Evolutionary conservation across 2,329 filamentous ascomycete species (phyloP), one percentile per base, ranked within the genome.

Genomic region (Phaeosphaeria sp.): DNA sequence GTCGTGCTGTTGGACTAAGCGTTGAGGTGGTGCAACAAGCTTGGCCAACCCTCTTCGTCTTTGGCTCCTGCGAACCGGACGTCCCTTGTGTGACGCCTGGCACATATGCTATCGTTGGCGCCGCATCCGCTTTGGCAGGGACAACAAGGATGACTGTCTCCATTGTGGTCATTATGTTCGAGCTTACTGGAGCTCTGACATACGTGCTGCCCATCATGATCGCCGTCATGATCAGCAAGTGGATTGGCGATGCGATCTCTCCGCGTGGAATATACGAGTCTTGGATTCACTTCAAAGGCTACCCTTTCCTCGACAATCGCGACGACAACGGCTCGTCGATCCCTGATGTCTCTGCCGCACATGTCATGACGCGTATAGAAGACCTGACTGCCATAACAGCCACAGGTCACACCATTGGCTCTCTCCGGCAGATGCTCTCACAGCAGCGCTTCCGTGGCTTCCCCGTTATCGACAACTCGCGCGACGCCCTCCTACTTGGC

Each of bases 191-290:
- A 51, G 95, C 95, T 1, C 84, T 99, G 25, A 96, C 93, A 0
- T 98, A 98, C 74, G 94, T 99, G 49, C 87, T 99, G 7, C 95
- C 95, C 53, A 99, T 98, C 77, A 99, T 99, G 95, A 91, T 99
- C 63, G 93, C 93, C 44, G 95, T 99, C 72, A 96, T 99, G 93
- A 85, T 98, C 45, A 91, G 91, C 61, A 99, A 99, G 80, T 99
- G 95, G 95, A 92, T 97, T 24, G 95, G 93, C 71, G 95, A 99
- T 77, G 94, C 93, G 49, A 93, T 99, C 76, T 93, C 92, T 24
- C 91, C 92, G 55, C 88, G 90, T 49, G 93, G 95, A 64, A 98
- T 99, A 77, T 99, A 99, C 80, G 95, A 99, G 76, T 90, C 91
- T 53, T 99, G 95, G 95, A 99, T 99, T 72, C 91, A 93, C 67